Conservation (phyloP, 352 stramenopile genomes). For the Globisporangium yorkense region DNA sequence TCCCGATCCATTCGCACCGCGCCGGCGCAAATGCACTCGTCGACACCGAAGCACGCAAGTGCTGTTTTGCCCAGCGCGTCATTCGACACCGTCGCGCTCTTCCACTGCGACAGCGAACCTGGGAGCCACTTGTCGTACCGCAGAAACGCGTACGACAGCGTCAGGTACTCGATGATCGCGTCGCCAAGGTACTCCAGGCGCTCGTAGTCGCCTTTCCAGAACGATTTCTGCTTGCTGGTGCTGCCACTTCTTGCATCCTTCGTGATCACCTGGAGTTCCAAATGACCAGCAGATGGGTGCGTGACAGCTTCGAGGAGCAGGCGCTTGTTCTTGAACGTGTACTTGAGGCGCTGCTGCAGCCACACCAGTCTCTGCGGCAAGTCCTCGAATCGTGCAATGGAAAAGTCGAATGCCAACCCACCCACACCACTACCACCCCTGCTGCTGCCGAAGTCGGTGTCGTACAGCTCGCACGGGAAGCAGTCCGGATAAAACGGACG, state of each 20-base stretch:
- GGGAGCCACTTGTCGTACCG: slow-evolving; percentile 70
- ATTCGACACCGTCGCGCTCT: slow-evolving; percentile 82
- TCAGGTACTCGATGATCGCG: slow-evolving; percentile 87
- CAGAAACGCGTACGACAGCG: slow-evolving; percentile 76
- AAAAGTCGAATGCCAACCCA: slow-evolving; percentile 42
- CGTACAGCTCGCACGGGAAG: slow-evolving; percentile 54
- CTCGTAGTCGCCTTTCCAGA: slow-evolving; percentile 85
- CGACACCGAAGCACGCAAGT: slow-evolving; percentile 69
- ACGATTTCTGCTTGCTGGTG: slow-evolving; percentile 24
- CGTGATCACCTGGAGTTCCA: slow-evolving; percentile 40
- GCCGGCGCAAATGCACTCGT: slow-evolving; percentile 72
- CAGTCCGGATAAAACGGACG: slow-evolving; percentile 61
- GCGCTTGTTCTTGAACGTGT: slow-evolving; percentile 75
- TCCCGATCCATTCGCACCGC: slow-evolving; percentile 63
- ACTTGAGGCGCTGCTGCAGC: slow-evolving; percentile 75
- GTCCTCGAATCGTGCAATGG: slow-evolving; percentile 50
- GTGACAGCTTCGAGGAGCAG: slow-evolving; percentile 74
- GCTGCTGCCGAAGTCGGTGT: slow-evolving; percentile 18
- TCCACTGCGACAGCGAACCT: slow-evolving; percentile 76
- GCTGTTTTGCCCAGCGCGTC: slow-evolving; percentile 81
- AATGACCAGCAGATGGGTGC: slow-evolving; percentile 62
- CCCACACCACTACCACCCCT: slow-evolving; percentile 9
- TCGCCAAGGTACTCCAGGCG: slow-evolving; percentile 87
- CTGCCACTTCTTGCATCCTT: slow-evolving; percentile 5
- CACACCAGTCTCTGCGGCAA: slow-evolving; percentile 40